Evolutionary conservation across 2,329 filamentous ascomycete genomes (phyloP), one percentile per base, ranked within the genome.

Genomic region (Aspergillus pseudotamarii): DNA sequence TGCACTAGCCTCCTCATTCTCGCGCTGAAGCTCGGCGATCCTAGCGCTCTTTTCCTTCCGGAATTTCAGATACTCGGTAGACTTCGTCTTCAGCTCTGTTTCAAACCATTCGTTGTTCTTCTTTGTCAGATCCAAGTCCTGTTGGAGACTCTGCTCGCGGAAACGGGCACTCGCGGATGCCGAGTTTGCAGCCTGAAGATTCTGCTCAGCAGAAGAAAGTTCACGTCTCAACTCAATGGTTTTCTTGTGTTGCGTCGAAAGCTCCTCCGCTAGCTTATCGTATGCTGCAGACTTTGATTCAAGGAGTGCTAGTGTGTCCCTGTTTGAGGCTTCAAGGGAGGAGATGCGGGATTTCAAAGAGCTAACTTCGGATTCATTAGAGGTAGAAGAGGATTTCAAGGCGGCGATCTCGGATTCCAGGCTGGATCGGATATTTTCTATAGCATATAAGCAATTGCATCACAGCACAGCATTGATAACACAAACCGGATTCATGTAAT

Each of bases 101-200:
- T 97, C 93, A 61, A 95, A 90, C 91, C 93, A 99, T 71, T 98
- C 94, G 68, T 92, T 92, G 80, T 93, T 97, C 72, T 91, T 91
- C 75, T 93, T 93, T 21, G 94, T 88, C 61, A 96, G 84, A 48
- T 96, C 93, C 41, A 98, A 85, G 76, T 98, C 94, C 76, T 97
- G 94, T 77, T 95, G 89, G 14, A 98, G 82, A 34, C 89, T 91
- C 74, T 97, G 93, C 76, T 97, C 93, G 67, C 92, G 90, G 82
- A 96, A 97, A 72, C 93, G 96, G 66, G 93, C 89, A 63, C 88
- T 92, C 46, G 89, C 92, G 2, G 91, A 88, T 28, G 91, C 87
- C 30, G 92, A 92, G 75, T 94, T 92, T 28, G 93, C 89, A 50
- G 89, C 85, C 76, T 98, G 94, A 21, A 93, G 87, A 28, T 89